phyloP scores from a whole-genome alignment of 2,329 filamentous ascomycete genomes.

The Colletotrichum scovillei region DNA sequence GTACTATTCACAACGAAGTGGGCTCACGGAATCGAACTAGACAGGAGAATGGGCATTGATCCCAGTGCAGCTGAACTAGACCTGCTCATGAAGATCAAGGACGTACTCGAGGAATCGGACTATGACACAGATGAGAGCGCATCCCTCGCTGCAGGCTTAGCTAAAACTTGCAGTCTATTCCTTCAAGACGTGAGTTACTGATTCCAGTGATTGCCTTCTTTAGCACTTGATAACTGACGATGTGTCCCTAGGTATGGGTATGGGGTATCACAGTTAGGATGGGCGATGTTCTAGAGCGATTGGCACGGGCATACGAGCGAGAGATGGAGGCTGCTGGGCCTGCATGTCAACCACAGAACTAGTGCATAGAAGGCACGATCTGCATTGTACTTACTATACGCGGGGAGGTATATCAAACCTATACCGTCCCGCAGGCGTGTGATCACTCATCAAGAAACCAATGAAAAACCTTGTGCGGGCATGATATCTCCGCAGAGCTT shows the following conservation, averaged over 20 bases:
- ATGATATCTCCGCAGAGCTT: neutral
- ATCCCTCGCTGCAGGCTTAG: neutral
- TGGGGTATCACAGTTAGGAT: constrained; percentile 12
- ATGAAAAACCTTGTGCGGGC: neutral
- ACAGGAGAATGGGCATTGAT: neutral
- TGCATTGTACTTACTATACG: neutral
- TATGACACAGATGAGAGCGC: neutral
- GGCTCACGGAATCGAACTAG: neutral
- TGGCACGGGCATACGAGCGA: constrained; percentile 9
- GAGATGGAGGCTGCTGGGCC: neutral
- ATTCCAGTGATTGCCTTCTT: neutral
- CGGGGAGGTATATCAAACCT: neutral
- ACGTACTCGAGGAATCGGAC: neutral
- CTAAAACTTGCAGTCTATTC: neutral
- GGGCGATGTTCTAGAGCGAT: neutral
- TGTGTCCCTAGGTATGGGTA: neutral
- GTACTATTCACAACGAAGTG: neutral
- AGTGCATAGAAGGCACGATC: neutral
- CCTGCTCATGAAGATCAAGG: neutral
- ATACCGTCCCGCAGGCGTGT: neutral
- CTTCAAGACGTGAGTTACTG: neutral
- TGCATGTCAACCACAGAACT: neutral
- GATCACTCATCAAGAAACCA: neutral
- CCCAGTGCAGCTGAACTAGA: neutral
- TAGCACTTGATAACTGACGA: neutral